Evolutionary conservation across 805 yeast genomes (phyloP), one percentile per base, ranked within the genome.

Genomic region (Sugiyamaella smithiae): DNA sequence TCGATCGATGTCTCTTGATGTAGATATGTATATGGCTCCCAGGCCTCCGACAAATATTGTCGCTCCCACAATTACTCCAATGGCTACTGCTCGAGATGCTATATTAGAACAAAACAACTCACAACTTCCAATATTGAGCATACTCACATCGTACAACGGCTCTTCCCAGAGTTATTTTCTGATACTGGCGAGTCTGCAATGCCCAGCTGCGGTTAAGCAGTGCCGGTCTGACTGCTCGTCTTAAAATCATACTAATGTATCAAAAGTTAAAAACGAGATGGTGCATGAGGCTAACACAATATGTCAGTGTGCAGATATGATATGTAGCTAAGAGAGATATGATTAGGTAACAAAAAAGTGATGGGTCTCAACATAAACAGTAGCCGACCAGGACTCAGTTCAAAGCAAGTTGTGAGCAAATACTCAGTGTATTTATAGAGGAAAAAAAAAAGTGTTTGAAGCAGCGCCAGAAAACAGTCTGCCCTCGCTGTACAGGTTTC

Each of bases 21-120:
- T 37, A 40, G 48, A 45, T 25, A 45, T 43, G 17, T 51, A 49
- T 3, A 41, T 22, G 1, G 50, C 55, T 1, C 40, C 54, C 23
- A 50, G 12, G 9, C 40, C 46, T 12, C 45, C 50, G 14, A 25
- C 29, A 22, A 29, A 37, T 12, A 40, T 28, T 9, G 31, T 14
- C 19, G 24, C 40, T 14, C 45, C 50, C 3, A 26, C 29, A 8
- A 20, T 33, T 9, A 36, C 23, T 23, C 50, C 50, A 4, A 31
- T 40, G 14, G 22, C 24, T 7, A 46, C 31, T 4, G 45, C 45
- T 5, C 40, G n/a, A 5, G 48, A 12, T 1, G 48, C 47, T 44
- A 19, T 3, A 14, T 6, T 41, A 35, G 33, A 44, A 29, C 5
- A 5, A 7, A n/a, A 16, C 40, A 8, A 8, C 8, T 8, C 23